Conservation (phyloP, 257 asterid genomes). For the Lantana camara region DNA sequence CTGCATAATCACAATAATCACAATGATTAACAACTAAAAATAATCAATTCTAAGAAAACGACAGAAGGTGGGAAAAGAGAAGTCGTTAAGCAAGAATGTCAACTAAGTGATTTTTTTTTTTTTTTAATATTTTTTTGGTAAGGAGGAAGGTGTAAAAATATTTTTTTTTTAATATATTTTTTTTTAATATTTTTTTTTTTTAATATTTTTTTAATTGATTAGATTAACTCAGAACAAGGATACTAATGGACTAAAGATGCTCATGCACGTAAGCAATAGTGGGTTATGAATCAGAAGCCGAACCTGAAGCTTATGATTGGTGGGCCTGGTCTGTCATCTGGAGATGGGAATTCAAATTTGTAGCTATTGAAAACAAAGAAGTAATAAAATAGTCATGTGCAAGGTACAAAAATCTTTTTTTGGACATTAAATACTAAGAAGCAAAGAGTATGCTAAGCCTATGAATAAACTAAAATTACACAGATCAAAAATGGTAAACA, state of each 20-base stretch:
- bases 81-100: not conserved
- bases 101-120: not conserved
- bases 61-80: not conserved
- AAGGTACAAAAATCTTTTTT: conserved; percentile 10
- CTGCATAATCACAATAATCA: conserved; percentile 56
- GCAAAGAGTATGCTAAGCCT: conserved; percentile 19
- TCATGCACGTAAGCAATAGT: conserved; percentile 15
- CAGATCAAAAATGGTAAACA: not conserved
- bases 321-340: conserved; percentile 97
- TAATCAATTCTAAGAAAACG: not conserved
- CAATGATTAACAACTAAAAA: conserved; percentile 15
- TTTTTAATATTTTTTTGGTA: too few species aligned
- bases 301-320: conserved; percentile 99
- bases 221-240: conserved; percentile 13
- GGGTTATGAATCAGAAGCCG: conserved; percentile 25
- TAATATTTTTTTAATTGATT: too few species aligned
- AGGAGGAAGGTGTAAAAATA: too few species aligned
- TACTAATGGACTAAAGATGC: conserved; percentile 4
- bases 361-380: conserved; percentile 61
- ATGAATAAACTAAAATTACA: conserved; percentile 17
- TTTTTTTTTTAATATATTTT: too few species aligned
- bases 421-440: conserved; percentile 17
- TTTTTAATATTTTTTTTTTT: too few species aligned
- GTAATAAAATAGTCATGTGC: conserved; percentile 20
- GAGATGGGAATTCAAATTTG: conserved; percentile 97